These are phyloP conservation scores for Acrodontium crateriforme DNA, from an alignment of 2,329 filamentous ascomycete species.

Conservation along the genomic window DNA sequence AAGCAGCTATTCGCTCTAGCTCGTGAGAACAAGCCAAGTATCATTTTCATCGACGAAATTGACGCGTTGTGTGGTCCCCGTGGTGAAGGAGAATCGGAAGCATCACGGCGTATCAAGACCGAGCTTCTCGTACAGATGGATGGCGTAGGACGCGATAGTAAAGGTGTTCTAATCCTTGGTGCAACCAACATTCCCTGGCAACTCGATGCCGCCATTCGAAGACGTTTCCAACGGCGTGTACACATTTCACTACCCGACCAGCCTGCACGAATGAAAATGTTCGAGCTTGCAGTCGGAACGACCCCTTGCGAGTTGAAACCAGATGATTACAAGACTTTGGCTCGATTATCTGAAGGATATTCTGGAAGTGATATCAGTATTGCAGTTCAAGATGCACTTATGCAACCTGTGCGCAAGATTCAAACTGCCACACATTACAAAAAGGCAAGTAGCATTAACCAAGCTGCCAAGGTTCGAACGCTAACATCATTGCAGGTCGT, in stretches of 20 bases:
- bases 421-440: constrained; percentile 98
- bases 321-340: constrained; percentile 67
- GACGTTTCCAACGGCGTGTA: constrained; percentile 89
- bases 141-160: constrained; percentile 89
- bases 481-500: constrained; percentile 42
- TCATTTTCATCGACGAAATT: constrained; percentile 98
- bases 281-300: constrained; percentile 83
- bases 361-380: constrained; percentile 94
- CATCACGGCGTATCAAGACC: constrained; percentile 93
- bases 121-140: constrained; percentile 99
- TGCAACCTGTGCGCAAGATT: constrained; percentile 95
- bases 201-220: constrained; percentile 84
- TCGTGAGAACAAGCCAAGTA: constrained; percentile 91
- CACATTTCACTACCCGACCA: constrained; percentile 87
- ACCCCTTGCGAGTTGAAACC: constrained; percentile 74
- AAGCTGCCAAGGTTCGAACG: background rate
- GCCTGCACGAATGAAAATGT: constrained; percentile 83
- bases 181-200: constrained; percentile 99
- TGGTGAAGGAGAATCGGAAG: constrained; percentile 91
- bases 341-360: constrained; percentile 77
- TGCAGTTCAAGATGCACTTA: constrained; percentile 87
- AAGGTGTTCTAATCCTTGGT: constrained; percentile 83
- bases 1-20: constrained; percentile 97
- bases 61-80: constrained; percentile 90
- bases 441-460: constrained; percentile 49